A percentile compares a stretch with the other conserved stretches of the same genome.
Evolutionary conservation across 192 early-diverging fungal species (phyloP).

Genomic region (Lobulomyces angularis): DNA sequence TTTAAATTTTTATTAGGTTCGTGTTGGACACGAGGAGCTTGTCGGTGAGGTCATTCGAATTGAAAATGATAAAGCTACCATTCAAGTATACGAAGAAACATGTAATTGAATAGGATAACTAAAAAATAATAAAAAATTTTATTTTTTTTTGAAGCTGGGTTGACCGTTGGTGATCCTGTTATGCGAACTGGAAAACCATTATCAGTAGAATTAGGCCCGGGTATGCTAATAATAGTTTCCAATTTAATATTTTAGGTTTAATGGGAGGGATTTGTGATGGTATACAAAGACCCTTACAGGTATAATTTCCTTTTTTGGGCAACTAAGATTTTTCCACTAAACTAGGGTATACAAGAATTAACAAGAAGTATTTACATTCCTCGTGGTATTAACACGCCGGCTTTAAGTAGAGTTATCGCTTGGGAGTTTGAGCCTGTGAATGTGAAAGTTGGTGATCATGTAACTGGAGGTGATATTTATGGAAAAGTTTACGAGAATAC

Average conservation of each 20-base stretch:
- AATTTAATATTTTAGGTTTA: not conserved
- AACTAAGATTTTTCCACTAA: not conserved
- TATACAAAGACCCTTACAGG: slow-evolving; percentile 95
- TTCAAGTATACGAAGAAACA: slow-evolving; percentile 99
- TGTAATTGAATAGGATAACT: slow-evolving; percentile 30
- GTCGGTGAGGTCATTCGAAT: slow-evolving; percentile 99
- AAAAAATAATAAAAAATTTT: not conserved
- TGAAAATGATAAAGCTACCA: slow-evolving; percentile 97
- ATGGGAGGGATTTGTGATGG: slow-evolving; percentile 83
- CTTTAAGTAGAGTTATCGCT: slow-evolving; percentile 72
- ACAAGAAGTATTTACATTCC: slow-evolving; percentile 98
- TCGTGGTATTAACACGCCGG: slow-evolving; percentile 95
- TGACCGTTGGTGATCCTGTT: slow-evolving; percentile 98
- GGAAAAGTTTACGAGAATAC: slow-evolving; percentile 92
- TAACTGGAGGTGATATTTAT: slow-evolving; percentile 96
- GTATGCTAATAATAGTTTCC: slow-evolving; percentile 37
- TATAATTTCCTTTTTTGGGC: slow-evolving; percentile 10
- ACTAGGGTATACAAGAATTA: slow-evolving; percentile 73
- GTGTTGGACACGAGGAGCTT: slow-evolving; percentile 93
- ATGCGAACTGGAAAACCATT: slow-evolving; percentile 94
- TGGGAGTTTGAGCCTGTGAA: slow-evolving; percentile 95
- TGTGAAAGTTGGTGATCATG: slow-evolving; percentile 90
- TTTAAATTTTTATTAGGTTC: slow-evolving; percentile 41
- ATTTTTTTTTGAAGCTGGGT: slow-evolving; percentile 51
- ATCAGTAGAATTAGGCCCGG: slow-evolving; percentile 96